Evolutionary conservation across 805 yeast species (phyloP).

Genomic region (Zygotorulaspora danielsina): DNA sequence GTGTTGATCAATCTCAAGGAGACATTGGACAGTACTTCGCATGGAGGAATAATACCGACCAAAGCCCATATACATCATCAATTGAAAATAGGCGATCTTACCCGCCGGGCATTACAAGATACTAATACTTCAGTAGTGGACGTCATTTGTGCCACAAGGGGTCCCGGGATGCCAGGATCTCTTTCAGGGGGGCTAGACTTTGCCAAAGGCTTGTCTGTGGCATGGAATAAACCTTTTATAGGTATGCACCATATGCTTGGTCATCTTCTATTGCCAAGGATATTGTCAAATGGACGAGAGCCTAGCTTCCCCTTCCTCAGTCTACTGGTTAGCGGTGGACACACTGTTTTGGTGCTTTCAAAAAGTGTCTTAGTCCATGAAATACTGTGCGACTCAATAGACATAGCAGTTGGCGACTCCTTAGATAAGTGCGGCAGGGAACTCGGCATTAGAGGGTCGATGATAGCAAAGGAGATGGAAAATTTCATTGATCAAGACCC

Average conservation of each 20-base stretch:
- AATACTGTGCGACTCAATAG: conserved; percentile 68
- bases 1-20: conserved; percentile 52
- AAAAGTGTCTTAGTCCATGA: conserved; percentile 59
- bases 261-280: conserved; percentile 67
- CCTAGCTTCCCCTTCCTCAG: conserved; percentile 69
- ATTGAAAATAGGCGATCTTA: conserved; percentile 47
- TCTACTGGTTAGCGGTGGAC: conserved; percentile 88
- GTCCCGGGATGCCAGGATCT: conserved; percentile 96
- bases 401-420: conserved; percentile 91
- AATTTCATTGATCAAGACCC: conserved; percentile 36
- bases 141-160: conserved; percentile 83
- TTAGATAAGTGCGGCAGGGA: conserved; percentile 89
- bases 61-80: conserved; percentile 82
- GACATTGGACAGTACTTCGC: conserved; percentile 59
- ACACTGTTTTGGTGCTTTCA: conserved; percentile 79
- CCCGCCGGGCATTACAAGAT: conserved; percentile 40
- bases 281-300: conserved; percentile 39
- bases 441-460: conserved; percentile 71
- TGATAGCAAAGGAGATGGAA: conserved; percentile 85
- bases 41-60: conserved; percentile 87
- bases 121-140: conserved; percentile 45
- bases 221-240: conserved; percentile 69
- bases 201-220: conserved; percentile 80
- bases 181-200: conserved; percentile 75
- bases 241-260: conserved; percentile 98